Percentiles rank a stretch among this genome's conserved stretches.
Conservation (phyloP, 768 basidiomycete species). For the Leccinum uliginosum region DNA sequence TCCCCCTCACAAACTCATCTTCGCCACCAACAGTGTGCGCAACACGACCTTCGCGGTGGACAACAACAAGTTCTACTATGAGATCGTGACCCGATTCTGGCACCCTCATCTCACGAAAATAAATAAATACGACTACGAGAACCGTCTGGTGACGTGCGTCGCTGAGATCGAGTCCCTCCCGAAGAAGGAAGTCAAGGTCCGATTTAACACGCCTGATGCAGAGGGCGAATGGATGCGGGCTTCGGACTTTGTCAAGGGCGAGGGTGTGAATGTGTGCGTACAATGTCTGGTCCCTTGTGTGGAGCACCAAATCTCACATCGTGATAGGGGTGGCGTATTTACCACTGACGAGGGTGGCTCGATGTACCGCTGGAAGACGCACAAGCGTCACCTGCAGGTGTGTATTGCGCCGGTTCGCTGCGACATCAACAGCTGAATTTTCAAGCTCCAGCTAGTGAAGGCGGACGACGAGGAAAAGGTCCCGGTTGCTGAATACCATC, state of each 20-base stretch:
- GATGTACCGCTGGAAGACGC: slow-evolving; percentile 44
- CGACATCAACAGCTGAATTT: neutral
- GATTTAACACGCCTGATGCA: slow-evolving; percentile 36
- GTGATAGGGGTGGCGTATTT: slow-evolving; percentile 41
- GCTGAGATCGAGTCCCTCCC: slow-evolving; percentile 44
- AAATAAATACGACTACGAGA: slow-evolving; percentile 43
- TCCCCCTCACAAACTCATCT: slow-evolving; percentile 34
- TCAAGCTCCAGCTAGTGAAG: slow-evolving; percentile 39
- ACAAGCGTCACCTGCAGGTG: slow-evolving; percentile 44
- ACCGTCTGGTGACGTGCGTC: slow-evolving; percentile 35
- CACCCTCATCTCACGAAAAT: slow-evolving; percentile 50
- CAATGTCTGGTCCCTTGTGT: neutral
- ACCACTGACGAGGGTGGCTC: slow-evolving; percentile 31
- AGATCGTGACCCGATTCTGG: slow-evolving; percentile 53
- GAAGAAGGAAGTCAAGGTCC: slow-evolving; percentile 35
- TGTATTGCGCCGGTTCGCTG: neutral
- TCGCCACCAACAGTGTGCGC: slow-evolving; percentile 49
- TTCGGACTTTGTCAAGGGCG: slow-evolving; percentile 35
- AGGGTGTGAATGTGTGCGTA: slow-evolving; percentile 17
- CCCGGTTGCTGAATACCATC: slow-evolving; percentile 42
- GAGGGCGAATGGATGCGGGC: slow-evolving; percentile 39
- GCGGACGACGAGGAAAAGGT: slow-evolving; percentile 38
- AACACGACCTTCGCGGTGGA: slow-evolving; percentile 44
- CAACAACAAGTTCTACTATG: slow-evolving; percentile 44
- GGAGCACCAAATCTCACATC: neutral